A percentile compares a stretch with the other conserved stretches of the same genome.
These are phyloP conservation scores for Fusarium udum DNA, from an alignment of 2,329 filamentous ascomycete genomes.

Conservation along the genomic window DNA sequence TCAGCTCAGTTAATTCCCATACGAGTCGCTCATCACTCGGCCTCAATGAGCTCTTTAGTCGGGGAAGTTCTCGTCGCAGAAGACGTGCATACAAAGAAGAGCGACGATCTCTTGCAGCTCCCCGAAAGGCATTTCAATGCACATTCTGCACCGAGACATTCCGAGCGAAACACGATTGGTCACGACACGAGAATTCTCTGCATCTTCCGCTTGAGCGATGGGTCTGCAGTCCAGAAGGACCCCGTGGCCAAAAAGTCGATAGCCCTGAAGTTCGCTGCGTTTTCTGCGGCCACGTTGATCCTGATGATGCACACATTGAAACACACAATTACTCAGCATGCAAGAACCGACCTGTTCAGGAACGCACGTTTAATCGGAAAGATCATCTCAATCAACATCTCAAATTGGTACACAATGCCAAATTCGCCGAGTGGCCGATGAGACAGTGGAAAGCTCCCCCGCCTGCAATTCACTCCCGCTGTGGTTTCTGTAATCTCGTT, in stretches of 20 bases:
- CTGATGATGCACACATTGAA: conserved; percentile 48
- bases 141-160: conserved; percentile 58
- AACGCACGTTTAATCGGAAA: conserved; percentile 56
- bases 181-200: conserved; percentile 59
- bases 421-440: conserved; percentile 45
- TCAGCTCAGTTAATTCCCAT: conserved; percentile 33
- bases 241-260: conserved; percentile 50
- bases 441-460: conserved; percentile 51
- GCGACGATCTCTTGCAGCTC: conserved; percentile 5
- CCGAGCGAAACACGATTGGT: conserved; percentile 57
- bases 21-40: conserved; percentile 28
- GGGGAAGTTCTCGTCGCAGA: conserved; percentile 25
- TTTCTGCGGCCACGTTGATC: conserved; percentile 49
- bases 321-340: conserved; percentile 55
- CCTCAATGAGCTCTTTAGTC: conserved; percentile 23
- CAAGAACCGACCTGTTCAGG: conserved; percentile 56
- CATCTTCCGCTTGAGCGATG: conserved; percentile 57
- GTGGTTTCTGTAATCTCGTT: conserved; percentile 51
- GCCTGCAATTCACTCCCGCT: conserved; percentile 50
- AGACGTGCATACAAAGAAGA: conserved; percentile 34
- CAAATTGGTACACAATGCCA: conserved; percentile 53
- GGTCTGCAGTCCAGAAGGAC: conserved; percentile 53
- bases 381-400: conserved; percentile 55
- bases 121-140: conserved; percentile 50
- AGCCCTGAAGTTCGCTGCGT: conserved; percentile 44